Evolutionary conservation across 176 grass and related monocot genomes (phyloP).

Genomic region (Ampelocalamus luodianensis): DNA sequence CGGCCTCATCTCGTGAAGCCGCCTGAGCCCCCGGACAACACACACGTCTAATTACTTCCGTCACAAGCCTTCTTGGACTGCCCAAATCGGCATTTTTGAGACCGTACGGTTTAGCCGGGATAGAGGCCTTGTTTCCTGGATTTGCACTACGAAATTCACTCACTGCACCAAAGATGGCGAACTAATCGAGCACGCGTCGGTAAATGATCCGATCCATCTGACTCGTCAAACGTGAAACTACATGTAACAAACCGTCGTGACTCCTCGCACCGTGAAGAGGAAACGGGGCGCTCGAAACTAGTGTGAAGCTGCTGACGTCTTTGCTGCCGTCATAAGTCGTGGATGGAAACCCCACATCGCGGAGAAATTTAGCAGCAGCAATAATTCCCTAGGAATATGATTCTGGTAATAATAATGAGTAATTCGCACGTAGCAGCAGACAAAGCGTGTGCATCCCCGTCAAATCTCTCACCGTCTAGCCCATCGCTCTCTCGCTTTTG

Average conservation of each 20-base stretch:
- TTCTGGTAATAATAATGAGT: constrained; percentile 48
- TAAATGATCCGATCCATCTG: background rate
- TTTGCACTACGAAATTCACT: background rate
- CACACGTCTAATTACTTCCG: constrained; percentile 25
- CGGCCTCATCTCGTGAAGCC: background rate
- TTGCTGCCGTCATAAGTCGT: background rate
- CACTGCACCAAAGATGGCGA: constrained; percentile 7
- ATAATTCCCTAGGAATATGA: constrained; percentile 27
- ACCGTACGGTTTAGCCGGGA: constrained; percentile 22
- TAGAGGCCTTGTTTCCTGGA: constrained; percentile 44
- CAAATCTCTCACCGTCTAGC: constrained; percentile 22
- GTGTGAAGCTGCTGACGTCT: background rate
- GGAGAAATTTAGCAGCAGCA: background rate
- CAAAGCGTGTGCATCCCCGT: constrained; percentile 45
- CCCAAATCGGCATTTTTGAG: background rate
- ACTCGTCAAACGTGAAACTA: background rate
- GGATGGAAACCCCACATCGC: background rate
- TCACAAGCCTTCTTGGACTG: constrained; percentile 16
- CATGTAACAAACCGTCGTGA: background rate
- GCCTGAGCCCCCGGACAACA: background rate
- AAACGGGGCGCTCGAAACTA: background rate
- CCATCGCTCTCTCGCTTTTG: background rate
- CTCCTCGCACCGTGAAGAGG: background rate
- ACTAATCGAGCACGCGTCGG: background rate
- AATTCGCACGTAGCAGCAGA: constrained; percentile 19